phyloP scores from a whole-genome alignment of 768 basidiomycete genomes.

The Mycena polygramma region DNA sequence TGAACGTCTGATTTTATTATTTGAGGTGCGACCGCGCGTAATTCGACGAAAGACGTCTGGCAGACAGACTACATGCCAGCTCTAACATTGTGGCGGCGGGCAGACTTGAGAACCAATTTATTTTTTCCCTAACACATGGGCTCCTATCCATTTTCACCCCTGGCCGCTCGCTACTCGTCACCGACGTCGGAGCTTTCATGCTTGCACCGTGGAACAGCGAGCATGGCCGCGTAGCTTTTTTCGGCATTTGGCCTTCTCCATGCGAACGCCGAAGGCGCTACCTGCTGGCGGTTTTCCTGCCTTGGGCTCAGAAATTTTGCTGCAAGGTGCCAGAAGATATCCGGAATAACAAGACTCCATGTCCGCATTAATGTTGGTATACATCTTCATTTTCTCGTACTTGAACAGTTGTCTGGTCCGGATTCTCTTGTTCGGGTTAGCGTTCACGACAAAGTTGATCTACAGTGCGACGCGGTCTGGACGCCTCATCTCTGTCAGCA shows the following conservation, averaged over 20 bases:
- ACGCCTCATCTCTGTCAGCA: not conserved
- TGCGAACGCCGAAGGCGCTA: constrained; percentile 1
- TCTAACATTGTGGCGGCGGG: constrained; percentile 14
- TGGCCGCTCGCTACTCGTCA: constrained; percentile 32
- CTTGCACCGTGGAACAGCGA: constrained; percentile 20
- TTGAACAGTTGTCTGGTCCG: not conserved
- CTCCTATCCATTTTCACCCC: constrained; percentile 13
- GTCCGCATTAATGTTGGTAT: not conserved
- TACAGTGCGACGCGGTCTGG: constrained; percentile 20
- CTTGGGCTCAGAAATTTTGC: constrained; percentile 1
- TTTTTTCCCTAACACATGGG: constrained; percentile 4
- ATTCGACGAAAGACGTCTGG: constrained; percentile 33
- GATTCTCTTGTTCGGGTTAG: constrained; percentile 8
- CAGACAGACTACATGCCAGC: constrained; percentile 31
- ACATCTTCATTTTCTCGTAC: not conserved
- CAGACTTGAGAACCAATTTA: constrained; percentile 11
- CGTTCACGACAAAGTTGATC: not conserved
- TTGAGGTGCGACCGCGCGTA: constrained; percentile 19
- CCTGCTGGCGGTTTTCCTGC: constrained; percentile 5
- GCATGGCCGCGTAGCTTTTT: constrained; percentile 31
- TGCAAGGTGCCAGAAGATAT: not conserved
- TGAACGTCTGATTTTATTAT: constrained; percentile 31
- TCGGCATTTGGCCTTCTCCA: constrained; percentile 25
- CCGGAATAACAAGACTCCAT: constrained; percentile 1
- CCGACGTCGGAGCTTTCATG: constrained; percentile 35